Percentiles rank a stretch among this genome's conserved stretches.
Evolutionary conservation across 192 early-diverging fungal species (phyloP).

Genomic region (Gryganskiella cystojenkinii): DNA sequence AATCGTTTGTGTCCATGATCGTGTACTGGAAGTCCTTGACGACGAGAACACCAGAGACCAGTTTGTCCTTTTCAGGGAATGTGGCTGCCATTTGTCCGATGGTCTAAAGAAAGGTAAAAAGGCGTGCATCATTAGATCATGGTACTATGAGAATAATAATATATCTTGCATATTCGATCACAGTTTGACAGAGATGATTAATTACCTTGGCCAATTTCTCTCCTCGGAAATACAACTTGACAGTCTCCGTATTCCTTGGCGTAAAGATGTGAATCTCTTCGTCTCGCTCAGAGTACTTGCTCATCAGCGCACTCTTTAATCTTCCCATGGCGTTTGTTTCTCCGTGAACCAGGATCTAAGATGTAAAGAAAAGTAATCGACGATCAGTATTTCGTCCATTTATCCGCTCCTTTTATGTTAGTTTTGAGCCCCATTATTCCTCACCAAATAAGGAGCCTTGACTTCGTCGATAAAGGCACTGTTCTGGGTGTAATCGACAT

Average conservation of each 20-base stretch:
- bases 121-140: neutral
- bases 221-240: constrained; percentile 92
- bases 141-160: neutral
- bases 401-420: neutral
- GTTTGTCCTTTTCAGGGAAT: constrained; percentile 74
- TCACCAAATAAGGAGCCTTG: constrained; percentile 86
- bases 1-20: constrained; percentile 83
- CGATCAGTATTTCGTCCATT: neutral
- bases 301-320: constrained; percentile 85
- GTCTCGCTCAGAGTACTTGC: constrained; percentile 83
- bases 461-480: constrained; percentile 97
- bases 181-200: neutral
- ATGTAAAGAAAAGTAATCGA: neutral
- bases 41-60: constrained; percentile 84
- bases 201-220: constrained; percentile 93
- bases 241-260: constrained; percentile 89
- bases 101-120: constrained; percentile 54
- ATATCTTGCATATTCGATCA: neutral
- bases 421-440: no score
- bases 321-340: constrained; percentile 95
- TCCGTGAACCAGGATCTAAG: constrained; percentile 91
- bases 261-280: constrained; percentile 86
- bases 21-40: constrained; percentile 91
- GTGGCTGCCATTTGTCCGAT: constrained; percentile 87
- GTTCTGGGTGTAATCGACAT: constrained; percentile 98